phyloP scores from a whole-genome alignment of 176 grass and related monocot genomes.

The Phragmites australis region DNA sequence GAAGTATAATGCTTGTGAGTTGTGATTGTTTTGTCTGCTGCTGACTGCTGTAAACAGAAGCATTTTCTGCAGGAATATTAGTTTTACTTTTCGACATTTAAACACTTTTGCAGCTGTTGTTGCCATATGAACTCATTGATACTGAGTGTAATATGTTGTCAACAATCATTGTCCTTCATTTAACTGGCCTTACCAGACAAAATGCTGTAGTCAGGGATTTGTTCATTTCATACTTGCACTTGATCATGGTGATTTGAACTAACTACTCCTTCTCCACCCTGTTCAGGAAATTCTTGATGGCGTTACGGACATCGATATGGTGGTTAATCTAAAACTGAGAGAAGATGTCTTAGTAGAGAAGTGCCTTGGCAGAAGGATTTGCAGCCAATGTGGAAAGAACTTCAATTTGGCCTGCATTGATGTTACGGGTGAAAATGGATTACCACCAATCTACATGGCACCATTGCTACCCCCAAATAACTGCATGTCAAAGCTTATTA shows the following conservation, averaged over 20 bases:
- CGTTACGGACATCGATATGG: conserved; percentile 88
- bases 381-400: conserved; percentile 75
- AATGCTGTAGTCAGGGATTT: neutral
- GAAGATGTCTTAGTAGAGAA: conserved; percentile 91
- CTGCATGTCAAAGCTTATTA: conserved; percentile 81
- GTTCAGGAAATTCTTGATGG: conserved; percentile 81
- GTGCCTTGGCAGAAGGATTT: conserved; percentile 91
- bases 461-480: conserved; percentile 78
- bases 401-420: conserved; percentile 91
- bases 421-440: conserved; percentile 70
- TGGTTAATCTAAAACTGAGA: conserved; percentile 93
- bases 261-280: neutral
- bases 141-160: neutral
- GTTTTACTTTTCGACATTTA: neutral
- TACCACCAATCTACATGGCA: conserved; percentile 79
- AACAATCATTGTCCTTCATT: neutral
- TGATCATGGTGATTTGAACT: neutral
- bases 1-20: neutral
- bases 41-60: neutral
- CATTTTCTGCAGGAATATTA: neutral
- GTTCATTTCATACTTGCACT: neutral
- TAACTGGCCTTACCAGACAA: neutral
- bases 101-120: neutral
- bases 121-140: neutral
- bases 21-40: neutral